Evolutionary conservation across 352 stramenopile species (phyloP), one percentile per base, ranked within the genome.

Genomic region (Pelagophyceae sp.): DNA sequence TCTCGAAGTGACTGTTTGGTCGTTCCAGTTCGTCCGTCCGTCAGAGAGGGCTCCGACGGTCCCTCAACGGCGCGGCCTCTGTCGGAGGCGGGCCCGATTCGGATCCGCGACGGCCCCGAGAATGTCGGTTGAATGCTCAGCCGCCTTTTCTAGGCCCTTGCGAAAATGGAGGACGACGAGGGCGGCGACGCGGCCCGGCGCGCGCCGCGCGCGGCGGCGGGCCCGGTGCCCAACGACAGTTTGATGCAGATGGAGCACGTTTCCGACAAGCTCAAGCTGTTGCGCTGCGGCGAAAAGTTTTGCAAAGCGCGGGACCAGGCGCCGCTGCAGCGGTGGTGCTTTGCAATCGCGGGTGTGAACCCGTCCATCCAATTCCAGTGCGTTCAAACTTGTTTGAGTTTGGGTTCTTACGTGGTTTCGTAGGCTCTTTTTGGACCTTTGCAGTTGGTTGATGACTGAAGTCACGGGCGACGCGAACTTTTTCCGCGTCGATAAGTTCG

Each of bases 281-380:
- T 79, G 3, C 33, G 76, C 63, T 79, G 64, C 75, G 17, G 38
- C 23, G 1, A n/a, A 19, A 5, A 33, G 27, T 79, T 79, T 35
- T 27, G 33, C 54, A n/a, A 35, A 3, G 20, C 38, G 0, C 38
- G 61, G 15, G 72, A 72, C 54, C 70, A 61, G 70, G 38, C 27
- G 35, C 33, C 75, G 40, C 74, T 82, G 20, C 20, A 35, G 71
- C 72, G 79, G n/a, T 70, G 69, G 29, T 82, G 82, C 64, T 87
- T 87, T 45, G 77, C 76, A 38, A 29, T 86, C 32, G 80, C 76
- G 5, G 74, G 32, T 32, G 0, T 27, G 19, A 86, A 87, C 75
- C 60, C 77, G 38, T 70, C 40, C 70, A 32, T 83, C 45, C 81
- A 87, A 75, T 83, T 87, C 51, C 33, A 83, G 58, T 58, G 71